A percentile compares a stretch with the other conserved stretches of the same genome.
Conservation (phyloP, 768 basidiomycete species). For the Tulasnella sp. region DNA sequence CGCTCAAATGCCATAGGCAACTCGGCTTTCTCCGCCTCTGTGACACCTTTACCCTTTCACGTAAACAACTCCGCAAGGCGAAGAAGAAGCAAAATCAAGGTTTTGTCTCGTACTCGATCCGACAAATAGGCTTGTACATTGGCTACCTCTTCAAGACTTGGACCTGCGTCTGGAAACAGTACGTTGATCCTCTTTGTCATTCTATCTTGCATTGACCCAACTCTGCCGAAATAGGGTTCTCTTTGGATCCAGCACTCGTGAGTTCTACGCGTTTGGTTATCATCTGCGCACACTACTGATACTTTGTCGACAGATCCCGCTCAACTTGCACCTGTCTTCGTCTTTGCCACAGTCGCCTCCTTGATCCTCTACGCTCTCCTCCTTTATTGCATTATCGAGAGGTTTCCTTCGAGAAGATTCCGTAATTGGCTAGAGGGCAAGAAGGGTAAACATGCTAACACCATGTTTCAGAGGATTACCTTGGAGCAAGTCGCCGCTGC, state of each 20-base stretch:
- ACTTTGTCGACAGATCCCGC: not conserved
- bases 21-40: too few relatives aligned
- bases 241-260: not conserved
- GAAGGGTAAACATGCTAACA: conserved; percentile 2
- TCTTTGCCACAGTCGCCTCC: not conserved
- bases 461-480: conserved; percentile 12
- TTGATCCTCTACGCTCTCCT: not conserved
- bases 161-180: too few relatives aligned
- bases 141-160: too few relatives aligned
- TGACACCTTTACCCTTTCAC: too few relatives aligned
- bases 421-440: not conserved
- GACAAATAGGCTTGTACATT: too few relatives aligned
- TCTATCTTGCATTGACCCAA: not conserved
- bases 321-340: not conserved
- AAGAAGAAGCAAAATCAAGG: too few relatives aligned
- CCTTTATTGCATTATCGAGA: not conserved
- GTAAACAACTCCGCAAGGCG: too few relatives aligned
- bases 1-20: too few relatives aligned
- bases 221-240: not conserved
- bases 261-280: not conserved
- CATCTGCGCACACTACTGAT: not conserved
- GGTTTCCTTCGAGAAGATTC: not conserved
- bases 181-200: too few relatives aligned
- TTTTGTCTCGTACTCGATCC: too few relatives aligned
- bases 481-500: conserved; percentile 6